Conservation (phyloP, 2,329 filamentous ascomycete species). For the Colletotrichum gigasporum region DNA sequence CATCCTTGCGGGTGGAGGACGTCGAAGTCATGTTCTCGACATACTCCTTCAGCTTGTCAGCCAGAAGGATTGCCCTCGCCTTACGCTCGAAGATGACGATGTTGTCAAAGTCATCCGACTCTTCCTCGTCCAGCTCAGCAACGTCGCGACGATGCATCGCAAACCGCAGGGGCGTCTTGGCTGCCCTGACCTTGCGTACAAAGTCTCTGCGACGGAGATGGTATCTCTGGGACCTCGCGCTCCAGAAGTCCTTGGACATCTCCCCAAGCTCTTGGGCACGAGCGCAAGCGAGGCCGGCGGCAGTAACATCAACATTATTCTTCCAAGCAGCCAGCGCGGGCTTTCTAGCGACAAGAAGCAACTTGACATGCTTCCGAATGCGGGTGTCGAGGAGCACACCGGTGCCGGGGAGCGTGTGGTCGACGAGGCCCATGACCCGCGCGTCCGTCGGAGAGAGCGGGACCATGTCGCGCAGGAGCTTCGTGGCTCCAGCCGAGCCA, state of each 20-base stretch:
- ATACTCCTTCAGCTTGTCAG: conserved; percentile 26
- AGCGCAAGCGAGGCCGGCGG: conserved; percentile 41
- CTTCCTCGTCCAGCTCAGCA: conserved; percentile 45
- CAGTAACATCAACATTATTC: conserved; percentile 42
- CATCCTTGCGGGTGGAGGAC: neutral
- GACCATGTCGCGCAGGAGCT: conserved; percentile 46
- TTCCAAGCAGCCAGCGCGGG: conserved; percentile 43
- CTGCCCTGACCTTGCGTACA: conserved; percentile 48
- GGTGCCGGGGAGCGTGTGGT: conserved; percentile 47
- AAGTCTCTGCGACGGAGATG: conserved; percentile 49
- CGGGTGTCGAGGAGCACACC: conserved; percentile 44
- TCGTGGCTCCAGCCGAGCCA: conserved; percentile 40
- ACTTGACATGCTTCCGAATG: conserved; percentile 45
- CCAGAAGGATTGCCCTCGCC: conserved; percentile 17
- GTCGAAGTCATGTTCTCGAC: conserved; percentile 14
- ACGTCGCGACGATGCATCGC: conserved; percentile 44
- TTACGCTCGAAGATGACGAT: conserved; percentile 36
- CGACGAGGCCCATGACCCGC: conserved; percentile 47
- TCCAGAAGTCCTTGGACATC: conserved; percentile 54
- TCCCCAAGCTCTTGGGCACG: conserved; percentile 48
- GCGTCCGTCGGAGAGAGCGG: conserved; percentile 49
- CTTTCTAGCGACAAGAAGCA: conserved; percentile 37
- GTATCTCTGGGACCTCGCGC: conserved; percentile 45
- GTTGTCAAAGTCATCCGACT: conserved; percentile 46
- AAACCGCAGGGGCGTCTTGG: conserved; percentile 49